Conservation (phyloP, 257 asterid species). For the Solanum lignicaule region DNA sequence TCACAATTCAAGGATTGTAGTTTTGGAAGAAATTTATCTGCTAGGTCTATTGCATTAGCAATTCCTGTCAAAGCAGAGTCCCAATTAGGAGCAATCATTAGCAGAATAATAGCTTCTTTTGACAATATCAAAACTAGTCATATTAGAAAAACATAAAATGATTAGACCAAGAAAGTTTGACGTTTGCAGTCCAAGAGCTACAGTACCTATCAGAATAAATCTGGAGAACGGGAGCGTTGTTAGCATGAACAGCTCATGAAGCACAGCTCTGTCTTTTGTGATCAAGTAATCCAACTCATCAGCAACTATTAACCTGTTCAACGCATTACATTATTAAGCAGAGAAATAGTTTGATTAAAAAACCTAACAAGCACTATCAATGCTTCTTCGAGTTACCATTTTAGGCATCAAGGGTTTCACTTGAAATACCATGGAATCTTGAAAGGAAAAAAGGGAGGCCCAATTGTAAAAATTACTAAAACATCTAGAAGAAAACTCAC, state of each 20-base stretch:
- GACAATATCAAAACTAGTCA: not conserved
- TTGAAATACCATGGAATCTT: not conserved
- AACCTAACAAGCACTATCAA: not conserved
- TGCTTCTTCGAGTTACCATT: not conserved
- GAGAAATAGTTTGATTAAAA: not conserved
- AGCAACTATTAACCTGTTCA: slow-evolving; percentile 63
- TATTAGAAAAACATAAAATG: not conserved
- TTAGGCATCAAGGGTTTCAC: not conserved
- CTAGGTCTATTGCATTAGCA: slow-evolving; percentile 94
- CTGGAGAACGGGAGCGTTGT: slow-evolving; percentile 80
- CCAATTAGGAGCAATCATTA: slow-evolving; percentile 1
- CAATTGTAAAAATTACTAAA: not conserved
- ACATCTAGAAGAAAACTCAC: slow-evolving; percentile 28
- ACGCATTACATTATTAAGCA: not conserved
- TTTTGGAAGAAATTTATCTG: slow-evolving; percentile 91
- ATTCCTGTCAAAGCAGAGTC: slow-evolving; percentile 52
- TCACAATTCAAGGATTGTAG: slow-evolving; percentile 78
- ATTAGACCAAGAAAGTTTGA: slow-evolving; percentile 4
- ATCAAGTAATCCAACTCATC: slow-evolving; percentile 97
- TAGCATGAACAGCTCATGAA: slow-evolving; percentile 91
- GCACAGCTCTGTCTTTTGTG: slow-evolving; percentile 72
- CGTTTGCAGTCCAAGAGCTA: not conserved
- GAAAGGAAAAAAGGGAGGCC: not conserved
- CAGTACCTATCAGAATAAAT: slow-evolving; percentile 79
- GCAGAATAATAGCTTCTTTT: not conserved